Evolutionary conservation across 495 filamentous ascomycete species (phyloP), one percentile per base, ranked within the genome.

Genomic region (Letharia columbiana): DNA sequence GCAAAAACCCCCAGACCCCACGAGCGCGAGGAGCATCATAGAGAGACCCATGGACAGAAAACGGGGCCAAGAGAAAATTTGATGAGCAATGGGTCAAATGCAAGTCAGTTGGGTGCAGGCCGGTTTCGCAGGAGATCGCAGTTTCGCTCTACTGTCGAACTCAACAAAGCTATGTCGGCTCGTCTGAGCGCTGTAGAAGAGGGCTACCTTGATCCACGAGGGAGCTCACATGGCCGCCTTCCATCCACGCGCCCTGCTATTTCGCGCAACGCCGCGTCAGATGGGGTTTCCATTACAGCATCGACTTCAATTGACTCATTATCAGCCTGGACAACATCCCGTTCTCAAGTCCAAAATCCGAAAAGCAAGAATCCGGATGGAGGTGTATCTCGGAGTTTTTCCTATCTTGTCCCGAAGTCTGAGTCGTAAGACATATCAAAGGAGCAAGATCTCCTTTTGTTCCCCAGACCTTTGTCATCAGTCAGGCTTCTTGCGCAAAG

Each of bases 241-340:
- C 49, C 41, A 11, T n/a, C 67, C 15, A 72, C 77, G 0, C 72
- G 73, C 11, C 56, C 63, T 28, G 68, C 66, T 0, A 66, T 52
- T 1, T 76, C 79, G 20, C 70, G 64, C 8, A 77, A 80, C 2
- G 78, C 49, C 20, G 52, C 63, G 40, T 31, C 60, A 78, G 64
- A 64, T 67, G 50, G 63, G 47, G 57, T 54, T 12, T 82, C 81
- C 11, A 71, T 79, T 9, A 68, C 69, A 23, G 79, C 79, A 57
- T 72, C 74, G 4, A 71, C 77, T 2, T 82, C 80, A 2, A 72
- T 72, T 0, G 57, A 75, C 31, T 82, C 81, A 0, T 71, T 71
- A 81, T 10, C 74, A 72, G 12, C 69, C 77, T 3, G 75, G 77
- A 28, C 69, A 69, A n/a, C 61, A 59, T 18, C n/a, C 31, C 40